A percentile compares a stretch with the other conserved stretches of the same genome.
phyloP scores from a whole-genome alignment of 2,329 filamentous ascomycete genomes.

The Beauveria bassiana region DNA sequence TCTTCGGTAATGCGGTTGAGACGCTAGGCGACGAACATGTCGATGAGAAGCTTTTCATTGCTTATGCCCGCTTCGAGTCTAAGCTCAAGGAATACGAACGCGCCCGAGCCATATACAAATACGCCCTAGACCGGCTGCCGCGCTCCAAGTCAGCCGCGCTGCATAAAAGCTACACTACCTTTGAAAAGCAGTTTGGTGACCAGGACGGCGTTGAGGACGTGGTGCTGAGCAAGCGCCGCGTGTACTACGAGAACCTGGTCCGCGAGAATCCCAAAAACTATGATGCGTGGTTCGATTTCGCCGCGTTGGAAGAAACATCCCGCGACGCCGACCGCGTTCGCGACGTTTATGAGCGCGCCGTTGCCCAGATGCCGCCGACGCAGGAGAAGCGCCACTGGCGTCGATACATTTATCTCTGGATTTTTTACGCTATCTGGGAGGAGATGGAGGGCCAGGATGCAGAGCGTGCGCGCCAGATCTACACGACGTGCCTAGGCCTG shows the following conservation, averaged over 20 bases:
- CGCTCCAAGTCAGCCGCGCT: slow-evolving; percentile 76
- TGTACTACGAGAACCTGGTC: slow-evolving; percentile 89
- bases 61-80: slow-evolving; percentile 90
- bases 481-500: slow-evolving; percentile 76
- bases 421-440: slow-evolving; percentile 95
- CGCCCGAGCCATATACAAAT: slow-evolving; percentile 91
- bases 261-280: slow-evolving; percentile 95
- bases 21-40: slow-evolving; percentile 89
- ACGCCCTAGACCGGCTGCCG: slow-evolving; percentile 84
- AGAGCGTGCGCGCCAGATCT: slow-evolving; percentile 78
- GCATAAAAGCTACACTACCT: slow-evolving; percentile 92
- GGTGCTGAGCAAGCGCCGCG: slow-evolving; percentile 84
- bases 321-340: slow-evolving; percentile 77
- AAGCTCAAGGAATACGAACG: slow-evolving; percentile 94
- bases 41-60: slow-evolving; percentile 91
- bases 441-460: slow-evolving; percentile 77
- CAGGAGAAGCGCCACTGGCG: slow-evolving; percentile 97
- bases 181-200: slow-evolving; percentile 97
- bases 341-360: slow-evolving; percentile 91
- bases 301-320: slow-evolving; percentile 77
- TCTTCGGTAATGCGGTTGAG: slow-evolving; percentile 83
- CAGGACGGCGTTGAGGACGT: slow-evolving; percentile 90
- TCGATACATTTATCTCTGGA: slow-evolving; percentile 94
- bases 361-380: slow-evolving; percentile 89
- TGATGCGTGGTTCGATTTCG: slow-evolving; percentile 95